Percentiles rank a stretch among this genome's conserved stretches.
phyloP scores from a whole-genome alignment of 129 eudicot genomes.

The Gnaphalium uliginosum region DNA sequence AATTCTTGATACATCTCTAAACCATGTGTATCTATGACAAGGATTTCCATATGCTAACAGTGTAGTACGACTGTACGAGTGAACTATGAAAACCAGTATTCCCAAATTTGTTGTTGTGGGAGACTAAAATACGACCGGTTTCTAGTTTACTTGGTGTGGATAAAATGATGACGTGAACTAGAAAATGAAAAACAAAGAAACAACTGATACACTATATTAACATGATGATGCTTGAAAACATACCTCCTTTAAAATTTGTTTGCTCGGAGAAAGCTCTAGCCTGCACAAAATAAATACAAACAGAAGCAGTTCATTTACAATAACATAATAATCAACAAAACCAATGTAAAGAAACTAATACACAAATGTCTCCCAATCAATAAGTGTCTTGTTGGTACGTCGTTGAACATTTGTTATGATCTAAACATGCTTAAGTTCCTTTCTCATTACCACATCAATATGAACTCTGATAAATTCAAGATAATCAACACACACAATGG shows the following conservation, averaged over 20 bases:
- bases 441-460: background rate
- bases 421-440: background rate
- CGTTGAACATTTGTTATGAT: constrained; percentile 14
- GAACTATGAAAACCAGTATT: background rate
- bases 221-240: constrained; percentile 19
- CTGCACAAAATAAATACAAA: constrained; percentile 38
- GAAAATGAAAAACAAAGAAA: background rate
- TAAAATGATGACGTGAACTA: background rate
- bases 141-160: too few species aligned
- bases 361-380: background rate
- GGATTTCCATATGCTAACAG: background rate
- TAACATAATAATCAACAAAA: background rate
- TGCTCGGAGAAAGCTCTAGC: constrained; percentile 80
- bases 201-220: background rate
- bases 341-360: background rate
- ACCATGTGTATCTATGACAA: background rate
- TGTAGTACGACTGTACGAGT: background rate
- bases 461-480: background rate
- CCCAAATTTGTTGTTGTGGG: background rate
- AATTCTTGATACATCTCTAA: background rate
- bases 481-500: constrained; percentile 17
- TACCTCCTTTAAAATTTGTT: constrained; percentile 85
- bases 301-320: background rate
- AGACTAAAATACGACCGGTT: too few species aligned
- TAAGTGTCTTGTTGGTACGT: background rate